Base-by-base conservation (phyloP, 169 alveolate genomes). In the Toxoplasma gondii region DNA sequence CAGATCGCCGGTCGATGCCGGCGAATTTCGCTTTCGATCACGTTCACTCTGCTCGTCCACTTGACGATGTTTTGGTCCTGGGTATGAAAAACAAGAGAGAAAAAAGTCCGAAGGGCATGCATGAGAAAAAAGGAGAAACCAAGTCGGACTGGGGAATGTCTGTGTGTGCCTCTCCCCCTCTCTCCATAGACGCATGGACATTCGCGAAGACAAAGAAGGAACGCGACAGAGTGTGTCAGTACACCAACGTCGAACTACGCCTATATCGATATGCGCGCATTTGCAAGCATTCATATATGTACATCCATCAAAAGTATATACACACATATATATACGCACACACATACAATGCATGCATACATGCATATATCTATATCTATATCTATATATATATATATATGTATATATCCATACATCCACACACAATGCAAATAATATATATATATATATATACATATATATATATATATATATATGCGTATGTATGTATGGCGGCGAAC, bases 51-150 rank as follows among this genome's bases (percentile, higher is more conserved):
- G 64, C 67, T 82, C 19, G 90, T 67, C 90, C 90, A 82, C 54
- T 36, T 24, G 5, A 82, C 90, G 53, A 82, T 82, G 64, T 41
- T 44, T 67, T 82, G 90, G 29, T 82, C 90, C 90, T 82, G 90
- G 7, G 24, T 5, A 31, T 2, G 36, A 80, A 2, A 7, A 17
- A 69, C 5, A 29, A 5, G 43, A 17, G 39, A 78, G 4, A n/a
- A 78, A 78, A 38, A 34, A 70, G 27, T 31, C 83, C 83, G 83
- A 70, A 70, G 17, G 27, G n/a, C 78, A 27, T 27, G 17, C 27
- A 17, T 22, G 27, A 64, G 78, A 64, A 27, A 22, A 64, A 22
- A 22, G 27, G 27, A 64, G 78, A 27, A 17, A 17, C 78, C 78
- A 17, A 64, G 78, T 64, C n/a, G 17, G 27, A 64, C 78, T 27